A percentile compares a stretch with the other conserved stretches of the same genome.
Conservation (phyloP, 768 basidiomycete genomes). For the Naganishia friedmannii region DNA sequence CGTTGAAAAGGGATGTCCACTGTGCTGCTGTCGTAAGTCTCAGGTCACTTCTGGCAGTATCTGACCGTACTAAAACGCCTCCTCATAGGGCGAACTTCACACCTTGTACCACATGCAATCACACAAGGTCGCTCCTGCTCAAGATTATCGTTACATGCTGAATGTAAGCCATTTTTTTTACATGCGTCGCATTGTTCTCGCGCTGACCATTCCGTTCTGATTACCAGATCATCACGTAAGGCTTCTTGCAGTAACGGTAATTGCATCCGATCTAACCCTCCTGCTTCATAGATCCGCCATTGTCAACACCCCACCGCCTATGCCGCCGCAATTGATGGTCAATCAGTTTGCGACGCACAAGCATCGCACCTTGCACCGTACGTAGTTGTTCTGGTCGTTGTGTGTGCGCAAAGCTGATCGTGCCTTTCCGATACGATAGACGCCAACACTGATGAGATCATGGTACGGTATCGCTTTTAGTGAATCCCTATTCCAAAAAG, state of each 20-base stretch:
- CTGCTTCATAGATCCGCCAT: slow-evolving; percentile 70
- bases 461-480: slow-evolving; percentile 60
- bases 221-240: slow-evolving; percentile 28
- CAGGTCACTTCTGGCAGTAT: neutral
- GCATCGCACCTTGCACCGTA: slow-evolving; percentile 76
- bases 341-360: slow-evolving; percentile 68
- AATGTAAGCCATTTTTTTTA: slow-evolving; percentile 55
- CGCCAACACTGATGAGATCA: slow-evolving; percentile 77
- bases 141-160: slow-evolving; percentile 84
- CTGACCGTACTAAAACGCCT: neutral
- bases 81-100: slow-evolving; percentile 24
- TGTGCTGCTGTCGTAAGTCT: slow-evolving; percentile 70
- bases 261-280: neutral
- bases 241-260: neutral
- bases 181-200: slow-evolving; percentile 4
- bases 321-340: slow-evolving; percentile 72
- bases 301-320: slow-evolving; percentile 80
- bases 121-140: slow-evolving; percentile 56
- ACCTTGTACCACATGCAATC: slow-evolving; percentile 32
- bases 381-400: neutral
- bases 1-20: slow-evolving; percentile 70
- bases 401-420: neutral
- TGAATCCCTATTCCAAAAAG: no score
- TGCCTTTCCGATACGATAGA: slow-evolving; percentile 38
- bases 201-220: neutral